Evolutionary conservation across 2,329 filamentous ascomycete genomes (phyloP), one percentile per base, ranked within the genome.

Genomic region (Corniculantispora saksenae): DNA sequence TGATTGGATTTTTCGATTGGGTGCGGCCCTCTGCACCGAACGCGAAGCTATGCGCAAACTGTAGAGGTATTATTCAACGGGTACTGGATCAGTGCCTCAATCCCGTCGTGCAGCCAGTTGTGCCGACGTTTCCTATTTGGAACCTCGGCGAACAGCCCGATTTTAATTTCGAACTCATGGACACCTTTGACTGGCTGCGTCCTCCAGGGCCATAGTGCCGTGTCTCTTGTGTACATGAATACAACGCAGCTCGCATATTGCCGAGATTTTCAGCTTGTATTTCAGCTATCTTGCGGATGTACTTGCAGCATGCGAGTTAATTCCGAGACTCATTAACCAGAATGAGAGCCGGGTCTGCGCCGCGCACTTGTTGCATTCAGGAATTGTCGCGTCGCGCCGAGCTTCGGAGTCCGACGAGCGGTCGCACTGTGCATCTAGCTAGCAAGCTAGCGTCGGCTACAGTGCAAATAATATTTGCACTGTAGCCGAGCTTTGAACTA

Each of bases 1-100:
- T 85, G 0, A 77, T 84, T 2, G 82, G 81, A 0, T 85, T 84
- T 63, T 75, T 85, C 13, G 81, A 83, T 60, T 85, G 83, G 83
- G 76, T 85, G 1, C 75, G 77, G 4, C 81, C 81, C 0, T 77
- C 78, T 2, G 80, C 80, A 0, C 81, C 82, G 1, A 85, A 85
- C 38, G 79, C 78, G 7, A 76, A 80, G n/a, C 72, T 85, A 7
- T 84, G 82, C 68, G 73, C 70, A 21, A 75, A 80, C 23, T 82
- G 80, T 70, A 81, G 81, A 64, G 74, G 74, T 3, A 76, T 84
- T n/a, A 83, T 85, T 53, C 79, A 82, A 61, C 79, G 77, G 17
- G 83, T 84, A 1, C 73, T 85, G 12, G 82, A 84, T 45, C 80
- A 83, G 55, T 78, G 81, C 3, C 73, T 85, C 13, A 83, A 84